These are phyloP conservation scores for Phanerochaete carnosa DNA, from an alignment of 768 basidiomycete species.

Conservation along the genomic window DNA sequence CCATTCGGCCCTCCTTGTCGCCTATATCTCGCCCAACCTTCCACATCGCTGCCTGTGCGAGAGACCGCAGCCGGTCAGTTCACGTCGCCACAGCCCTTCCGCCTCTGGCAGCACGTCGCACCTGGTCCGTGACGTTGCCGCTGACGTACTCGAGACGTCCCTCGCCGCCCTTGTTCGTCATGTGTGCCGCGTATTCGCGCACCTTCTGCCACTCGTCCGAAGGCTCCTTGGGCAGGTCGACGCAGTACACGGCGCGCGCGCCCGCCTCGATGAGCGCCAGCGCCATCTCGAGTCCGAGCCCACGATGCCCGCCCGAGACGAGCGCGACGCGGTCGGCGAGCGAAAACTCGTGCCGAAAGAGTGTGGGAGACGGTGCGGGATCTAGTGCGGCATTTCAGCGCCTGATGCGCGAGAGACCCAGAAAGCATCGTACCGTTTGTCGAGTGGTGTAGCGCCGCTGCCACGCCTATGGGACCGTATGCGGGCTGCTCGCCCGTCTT, in stretches of 20 bases:
- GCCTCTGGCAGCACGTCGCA: conserved; percentile 34
- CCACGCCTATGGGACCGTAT: conserved; percentile 60
- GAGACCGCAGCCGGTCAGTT: not conserved
- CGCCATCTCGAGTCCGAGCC: conserved; percentile 84
- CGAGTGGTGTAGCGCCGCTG: conserved; percentile 45
- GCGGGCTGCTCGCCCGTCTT: conserved; percentile 39
- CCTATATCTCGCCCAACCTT: conserved; percentile 54
- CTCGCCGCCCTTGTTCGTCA: conserved; percentile 17
- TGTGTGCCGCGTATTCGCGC: conserved; percentile 36
- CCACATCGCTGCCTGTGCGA: conserved; percentile 38
- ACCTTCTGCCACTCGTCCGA: conserved; percentile 57
- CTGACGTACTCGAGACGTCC: conserved; percentile 57
- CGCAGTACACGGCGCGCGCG: conserved; percentile 63
- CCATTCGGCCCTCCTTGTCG: conserved; percentile 65
- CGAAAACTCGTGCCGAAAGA: conserved; percentile 26
- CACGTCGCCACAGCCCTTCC: not conserved
- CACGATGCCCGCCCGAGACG: conserved; percentile 39
- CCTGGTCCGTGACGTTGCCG: conserved; percentile 66
- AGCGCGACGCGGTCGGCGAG: conserved; percentile 33
- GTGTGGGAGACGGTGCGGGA: conserved; percentile 20
- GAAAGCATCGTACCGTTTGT: conserved; percentile 25
- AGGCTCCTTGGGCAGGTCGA: conserved; percentile 56
- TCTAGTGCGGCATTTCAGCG: not conserved
- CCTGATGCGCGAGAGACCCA: not conserved
- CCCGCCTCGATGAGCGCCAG: conserved; percentile 71